A percentile compares a stretch with the other conserved stretches of the same genome.
These are phyloP conservation scores for Ceratocystis papillata DNA, from an alignment of 2,329 filamentous ascomycete genomes.

Conservation along the genomic window DNA sequence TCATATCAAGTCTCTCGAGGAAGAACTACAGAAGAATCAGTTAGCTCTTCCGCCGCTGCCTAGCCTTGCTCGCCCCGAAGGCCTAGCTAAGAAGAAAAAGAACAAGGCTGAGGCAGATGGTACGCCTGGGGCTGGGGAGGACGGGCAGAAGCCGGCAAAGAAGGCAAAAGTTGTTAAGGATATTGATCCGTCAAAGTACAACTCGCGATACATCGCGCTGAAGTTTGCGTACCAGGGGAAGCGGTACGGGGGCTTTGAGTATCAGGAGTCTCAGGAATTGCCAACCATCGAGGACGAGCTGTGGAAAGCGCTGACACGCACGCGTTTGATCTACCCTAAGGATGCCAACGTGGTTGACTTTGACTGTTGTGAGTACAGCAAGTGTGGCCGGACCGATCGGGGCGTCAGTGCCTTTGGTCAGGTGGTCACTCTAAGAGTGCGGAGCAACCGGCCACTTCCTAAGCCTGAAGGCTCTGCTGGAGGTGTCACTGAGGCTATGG, in stretches of 20 bases:
- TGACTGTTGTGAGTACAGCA: constrained; percentile 79
- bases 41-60: constrained; percentile 21
- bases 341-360: constrained; percentile 58
- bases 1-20: constrained; percentile 57
- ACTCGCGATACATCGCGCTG: constrained; percentile 73
- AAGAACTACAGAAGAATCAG: constrained; percentile 43
- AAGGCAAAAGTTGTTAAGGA: constrained; percentile 35
- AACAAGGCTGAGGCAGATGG: constrained; percentile 19
- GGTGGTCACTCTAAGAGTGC: constrained; percentile 71
- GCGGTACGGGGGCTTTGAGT: constrained; percentile 86
- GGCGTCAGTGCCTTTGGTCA: constrained; percentile 96
- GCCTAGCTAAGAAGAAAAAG: constrained; percentile 17
- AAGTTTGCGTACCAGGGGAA: constrained; percentile 91
- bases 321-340: constrained; percentile 67
- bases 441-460: constrained; percentile 60
- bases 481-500: constrained; percentile 23
- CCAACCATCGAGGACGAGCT: constrained; percentile 87
- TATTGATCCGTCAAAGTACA: constrained; percentile 72
- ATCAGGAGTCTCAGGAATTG: constrained; percentile 59
- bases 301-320: constrained; percentile 79
- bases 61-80: constrained; percentile 19
- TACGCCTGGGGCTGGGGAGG: background rate
- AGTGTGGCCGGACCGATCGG: constrained; percentile 84
- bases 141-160: constrained; percentile 27
- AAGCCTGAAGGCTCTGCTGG: constrained; percentile 21